Evolutionary conservation across 2,329 filamentous ascomycete genomes (phyloP).

Genomic region (Colletotrichum gloeosporioides): DNA sequence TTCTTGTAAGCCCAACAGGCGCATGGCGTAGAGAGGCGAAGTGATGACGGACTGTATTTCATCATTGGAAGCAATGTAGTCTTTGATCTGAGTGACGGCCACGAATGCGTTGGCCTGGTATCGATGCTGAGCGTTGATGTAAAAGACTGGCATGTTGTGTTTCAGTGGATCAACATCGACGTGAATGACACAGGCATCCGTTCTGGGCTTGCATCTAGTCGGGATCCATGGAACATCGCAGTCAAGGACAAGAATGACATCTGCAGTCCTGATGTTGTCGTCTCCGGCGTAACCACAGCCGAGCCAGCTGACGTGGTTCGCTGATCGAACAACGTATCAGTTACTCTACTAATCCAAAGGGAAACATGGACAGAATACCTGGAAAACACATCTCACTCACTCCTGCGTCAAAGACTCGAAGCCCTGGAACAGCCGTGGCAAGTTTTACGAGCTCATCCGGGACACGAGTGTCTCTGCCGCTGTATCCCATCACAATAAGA

Average conservation of each 20-base stretch:
- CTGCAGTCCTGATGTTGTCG: conserved; percentile 74
- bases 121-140: conserved; percentile 67
- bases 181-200: conserved; percentile 47
- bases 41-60: conserved; percentile 23
- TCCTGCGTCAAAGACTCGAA: conserved; percentile 77
- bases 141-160: conserved; percentile 77
- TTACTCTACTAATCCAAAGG: background rate
- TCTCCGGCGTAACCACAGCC: conserved; percentile 78
- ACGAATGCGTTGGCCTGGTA: conserved; percentile 70
- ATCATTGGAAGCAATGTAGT: conserved; percentile 50
- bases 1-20: no score
- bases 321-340: conserved; percentile 27
- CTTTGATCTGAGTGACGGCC: conserved; percentile 72
- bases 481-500: conserved; percentile 73
- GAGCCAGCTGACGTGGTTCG: conserved; percentile 69
- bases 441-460: conserved; percentile 68
- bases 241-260: conserved; percentile 84
- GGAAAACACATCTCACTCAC: conserved; percentile 85
- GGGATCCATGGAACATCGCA: conserved; percentile 94
- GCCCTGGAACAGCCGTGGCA: conserved; percentile 68
- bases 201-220: conserved; percentile 65
- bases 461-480: conserved; percentile 69
- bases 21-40: no score
- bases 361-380: background rate
- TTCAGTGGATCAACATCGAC: conserved; percentile 71